Conservation (phyloP, 805 yeast genomes). For the Yarrowia sp. region DNA sequence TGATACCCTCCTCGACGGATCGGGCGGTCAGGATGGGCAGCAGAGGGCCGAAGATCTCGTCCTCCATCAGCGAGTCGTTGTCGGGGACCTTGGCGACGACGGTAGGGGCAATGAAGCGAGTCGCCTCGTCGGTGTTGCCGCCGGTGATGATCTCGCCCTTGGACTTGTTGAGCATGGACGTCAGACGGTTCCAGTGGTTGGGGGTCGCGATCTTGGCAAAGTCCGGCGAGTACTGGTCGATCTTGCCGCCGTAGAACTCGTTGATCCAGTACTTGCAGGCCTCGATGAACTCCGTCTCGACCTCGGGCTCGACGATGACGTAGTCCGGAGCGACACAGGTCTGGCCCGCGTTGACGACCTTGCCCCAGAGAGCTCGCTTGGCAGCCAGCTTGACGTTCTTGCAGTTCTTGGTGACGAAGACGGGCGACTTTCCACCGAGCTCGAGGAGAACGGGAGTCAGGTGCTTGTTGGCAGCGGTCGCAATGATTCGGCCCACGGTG, state of each 20-base stretch:
- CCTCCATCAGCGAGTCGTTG: conserved; percentile 67
- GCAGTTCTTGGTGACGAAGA: conserved; percentile 54
- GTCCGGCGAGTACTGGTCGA: conserved; percentile 38
- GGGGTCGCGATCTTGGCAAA: conserved; percentile 63
- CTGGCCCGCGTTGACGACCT: conserved; percentile 81
- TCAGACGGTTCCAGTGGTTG: conserved; percentile 51
- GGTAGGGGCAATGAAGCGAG: conserved; percentile 67
- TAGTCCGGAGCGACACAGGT: conserved; percentile 91
- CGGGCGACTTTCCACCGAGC: conserved; percentile 92
- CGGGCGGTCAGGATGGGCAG: conserved; percentile 66
- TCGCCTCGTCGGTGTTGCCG: conserved; percentile 35
- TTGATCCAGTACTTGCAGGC: conserved; percentile 44
- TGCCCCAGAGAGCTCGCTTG: conserved; percentile 72
- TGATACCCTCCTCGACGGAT: conserved; percentile 33
- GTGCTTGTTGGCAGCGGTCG: conserved; percentile 77
- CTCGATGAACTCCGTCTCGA: conserved; percentile 52
- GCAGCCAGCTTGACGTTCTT: conserved; percentile 46
- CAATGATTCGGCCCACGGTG: conserved; percentile 71
- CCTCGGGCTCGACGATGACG: conserved; percentile 58
- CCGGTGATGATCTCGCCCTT: conserved; percentile 38
- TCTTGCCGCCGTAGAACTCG: conserved; percentile 42
- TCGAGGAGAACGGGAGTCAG: conserved; percentile 80
- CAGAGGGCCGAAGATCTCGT: conserved; percentile 81
- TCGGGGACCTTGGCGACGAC: conserved; percentile 58
- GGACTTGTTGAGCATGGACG: conserved; percentile 41